phyloP scores from a whole-genome alignment of 768 basidiomycete genomes.

The Ephemerocybe angulata region DNA sequence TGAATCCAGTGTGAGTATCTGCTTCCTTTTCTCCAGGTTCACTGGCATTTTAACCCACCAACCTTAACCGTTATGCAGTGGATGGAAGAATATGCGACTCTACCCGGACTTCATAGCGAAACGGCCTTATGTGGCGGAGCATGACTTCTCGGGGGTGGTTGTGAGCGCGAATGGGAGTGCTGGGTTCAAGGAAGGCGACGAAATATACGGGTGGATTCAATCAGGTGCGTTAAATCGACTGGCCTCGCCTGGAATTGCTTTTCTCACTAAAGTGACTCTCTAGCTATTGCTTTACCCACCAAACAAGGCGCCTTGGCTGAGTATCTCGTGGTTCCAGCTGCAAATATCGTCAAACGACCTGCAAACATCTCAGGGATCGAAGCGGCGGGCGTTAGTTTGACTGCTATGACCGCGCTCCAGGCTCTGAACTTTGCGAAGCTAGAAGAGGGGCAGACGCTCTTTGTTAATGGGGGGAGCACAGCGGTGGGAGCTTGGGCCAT shows the following conservation, averaged over 20 bases:
- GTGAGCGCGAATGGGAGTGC: constrained; percentile 48
- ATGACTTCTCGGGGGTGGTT: constrained; percentile 63
- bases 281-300: constrained; percentile 30
- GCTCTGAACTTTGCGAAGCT: constrained; percentile 46
- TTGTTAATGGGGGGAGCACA: constrained; percentile 71
- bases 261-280: neutral
- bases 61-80: constrained; percentile 43
- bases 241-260: neutral
- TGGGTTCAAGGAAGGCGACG: constrained; percentile 53
- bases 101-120: constrained; percentile 44
- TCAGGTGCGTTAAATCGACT: constrained; percentile 16
- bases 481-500: constrained; percentile 69
- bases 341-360: constrained; percentile 42
- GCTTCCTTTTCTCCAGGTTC: neutral
- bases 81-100: constrained; percentile 54
- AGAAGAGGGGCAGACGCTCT: constrained; percentile 55
- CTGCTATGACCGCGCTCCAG: constrained; percentile 56
- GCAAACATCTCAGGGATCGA: constrained; percentile 47
- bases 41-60: neutral
- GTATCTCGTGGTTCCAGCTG: constrained; percentile 47
- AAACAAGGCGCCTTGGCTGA: constrained; percentile 57
- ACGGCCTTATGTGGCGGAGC: constrained; percentile 53
- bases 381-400: constrained; percentile 60
- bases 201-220: constrained; percentile 57
- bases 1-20: constrained; percentile 61